phyloP scores from a whole-genome alignment of 257 asterid genomes.

The Haberlea rhodopensis region DNA sequence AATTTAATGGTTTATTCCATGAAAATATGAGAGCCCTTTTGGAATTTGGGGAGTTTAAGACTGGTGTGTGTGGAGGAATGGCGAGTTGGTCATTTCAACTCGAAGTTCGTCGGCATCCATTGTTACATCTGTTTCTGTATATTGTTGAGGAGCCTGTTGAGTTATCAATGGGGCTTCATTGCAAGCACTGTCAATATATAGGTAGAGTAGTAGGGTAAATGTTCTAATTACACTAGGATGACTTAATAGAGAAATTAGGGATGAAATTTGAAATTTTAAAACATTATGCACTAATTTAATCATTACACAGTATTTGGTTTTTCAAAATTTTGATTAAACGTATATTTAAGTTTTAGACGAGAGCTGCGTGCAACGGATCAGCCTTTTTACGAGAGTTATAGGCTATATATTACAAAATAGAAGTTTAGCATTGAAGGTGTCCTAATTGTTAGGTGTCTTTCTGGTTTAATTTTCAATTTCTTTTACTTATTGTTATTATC shows the following conservation, averaged over 20 bases:
- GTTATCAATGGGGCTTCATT: slow-evolving; percentile 51
- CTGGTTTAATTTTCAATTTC: not conserved
- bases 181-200: slow-evolving; percentile 84
- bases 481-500: not conserved
- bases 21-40: slow-evolving; percentile 65
- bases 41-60: slow-evolving; percentile 66
- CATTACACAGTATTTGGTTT: too few species aligned
- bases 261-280: too few species aligned
- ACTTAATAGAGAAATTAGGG: too few species aligned
- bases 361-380: too few species aligned
- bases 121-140: slow-evolving; percentile 49
- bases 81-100: slow-evolving; percentile 86
- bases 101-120: slow-evolving; percentile 74
- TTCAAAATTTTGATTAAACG: too few species aligned
- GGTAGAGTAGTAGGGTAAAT: slow-evolving; percentile 37
- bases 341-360: not conserved
- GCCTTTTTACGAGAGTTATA: too few species aligned
- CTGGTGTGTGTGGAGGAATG: slow-evolving; percentile 44
- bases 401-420: too few species aligned
- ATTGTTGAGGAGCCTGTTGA: slow-evolving; percentile 85
- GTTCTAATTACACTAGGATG: too few species aligned
- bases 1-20: slow-evolving; percentile 59
- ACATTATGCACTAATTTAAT: too few species aligned
- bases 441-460: slow-evolving; percentile 7
- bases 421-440: not conserved